Percentiles rank a stretch among this genome's conserved stretches.
Evolutionary conservation across 805 yeast species (phyloP).

Genomic region (Lipomyces sp.): DNA sequence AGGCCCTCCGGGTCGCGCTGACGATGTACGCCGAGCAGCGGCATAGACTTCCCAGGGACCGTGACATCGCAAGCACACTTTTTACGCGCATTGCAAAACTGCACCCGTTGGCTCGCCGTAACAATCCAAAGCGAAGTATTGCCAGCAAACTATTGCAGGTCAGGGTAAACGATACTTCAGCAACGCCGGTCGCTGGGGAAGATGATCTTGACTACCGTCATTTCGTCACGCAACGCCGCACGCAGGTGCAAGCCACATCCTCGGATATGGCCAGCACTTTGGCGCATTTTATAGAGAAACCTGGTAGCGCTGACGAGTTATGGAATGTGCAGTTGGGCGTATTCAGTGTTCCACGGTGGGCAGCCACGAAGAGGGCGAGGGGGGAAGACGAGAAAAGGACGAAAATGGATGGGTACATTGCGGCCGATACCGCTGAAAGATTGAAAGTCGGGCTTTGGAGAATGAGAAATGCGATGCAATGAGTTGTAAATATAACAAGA

Average conservation of each 20-base stretch:
- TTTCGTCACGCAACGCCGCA: too few species aligned
- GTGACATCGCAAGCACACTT: constrained; percentile 6
- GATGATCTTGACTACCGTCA: too few species aligned
- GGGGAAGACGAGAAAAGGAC: neutral
- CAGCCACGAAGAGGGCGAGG: neutral
- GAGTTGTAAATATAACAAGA: too few species aligned
- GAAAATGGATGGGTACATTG: constrained; percentile 3
- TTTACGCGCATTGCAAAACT: neutral
- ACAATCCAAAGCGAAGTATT: neutral
- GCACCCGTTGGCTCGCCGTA: neutral
- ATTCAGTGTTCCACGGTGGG: constrained; percentile 16
- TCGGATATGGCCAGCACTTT: constrained; percentile 19
- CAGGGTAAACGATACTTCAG: neutral
- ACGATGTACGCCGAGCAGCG: constrained; percentile 22
- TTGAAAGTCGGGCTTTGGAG: constrained; percentile 26
- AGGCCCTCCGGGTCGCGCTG: constrained; percentile 13
- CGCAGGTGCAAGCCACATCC: too few species aligned
- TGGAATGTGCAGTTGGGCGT: constrained; percentile 23
- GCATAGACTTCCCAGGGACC: constrained; percentile 4
- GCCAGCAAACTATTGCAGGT: neutral
- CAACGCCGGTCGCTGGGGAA: too few species aligned
- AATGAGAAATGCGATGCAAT: constrained; percentile 7
- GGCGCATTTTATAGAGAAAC: constrained; percentile 19
- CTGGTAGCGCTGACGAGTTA: constrained; percentile 8
- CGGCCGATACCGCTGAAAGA: constrained; percentile 17